Evolutionary conservation across 2,329 filamentous ascomycete species (phyloP).

Genomic region (Rhynchosporium graminicola): DNA sequence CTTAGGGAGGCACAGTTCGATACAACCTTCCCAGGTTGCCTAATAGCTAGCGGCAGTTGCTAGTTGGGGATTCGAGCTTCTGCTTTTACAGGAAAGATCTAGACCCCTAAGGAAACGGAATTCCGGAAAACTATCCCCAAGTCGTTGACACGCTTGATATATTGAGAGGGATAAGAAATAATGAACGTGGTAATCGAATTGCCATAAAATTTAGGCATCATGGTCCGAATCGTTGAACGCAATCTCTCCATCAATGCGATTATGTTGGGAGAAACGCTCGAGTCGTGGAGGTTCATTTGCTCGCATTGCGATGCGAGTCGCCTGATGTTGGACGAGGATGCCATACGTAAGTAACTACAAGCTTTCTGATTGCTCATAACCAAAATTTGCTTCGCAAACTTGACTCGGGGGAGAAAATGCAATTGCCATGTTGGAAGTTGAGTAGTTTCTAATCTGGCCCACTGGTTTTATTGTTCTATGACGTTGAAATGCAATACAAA

Average conservation of each 20-base stretch:
- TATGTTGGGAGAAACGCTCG: too few relatives aligned
- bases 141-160: neutral
- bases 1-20: neutral
- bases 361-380: too few relatives aligned
- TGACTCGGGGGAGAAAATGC: too few relatives aligned
- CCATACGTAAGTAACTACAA: too few relatives aligned
- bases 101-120: neutral
- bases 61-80: neutral
- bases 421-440: too few relatives aligned
- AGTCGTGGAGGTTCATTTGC: too few relatives aligned
- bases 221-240: too few relatives aligned
- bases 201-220: too few relatives aligned
- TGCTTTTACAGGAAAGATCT: neutral
- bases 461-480: slow-evolving; percentile 11
- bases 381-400: too few relatives aligned
- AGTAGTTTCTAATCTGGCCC: neutral
- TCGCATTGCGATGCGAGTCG: too few relatives aligned
- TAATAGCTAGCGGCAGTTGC: neutral
- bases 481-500: slow-evolving; percentile 20
- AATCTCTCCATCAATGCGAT: too few relatives aligned
- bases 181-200: neutral
- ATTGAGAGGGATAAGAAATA: neutral
- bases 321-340: too few relatives aligned
- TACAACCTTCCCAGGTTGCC: neutral
- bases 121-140: neutral